Evolutionary conservation across 1,284 basidiomycete genomes (phyloP).

Genomic region (Coniferiporia weirii): DNA sequence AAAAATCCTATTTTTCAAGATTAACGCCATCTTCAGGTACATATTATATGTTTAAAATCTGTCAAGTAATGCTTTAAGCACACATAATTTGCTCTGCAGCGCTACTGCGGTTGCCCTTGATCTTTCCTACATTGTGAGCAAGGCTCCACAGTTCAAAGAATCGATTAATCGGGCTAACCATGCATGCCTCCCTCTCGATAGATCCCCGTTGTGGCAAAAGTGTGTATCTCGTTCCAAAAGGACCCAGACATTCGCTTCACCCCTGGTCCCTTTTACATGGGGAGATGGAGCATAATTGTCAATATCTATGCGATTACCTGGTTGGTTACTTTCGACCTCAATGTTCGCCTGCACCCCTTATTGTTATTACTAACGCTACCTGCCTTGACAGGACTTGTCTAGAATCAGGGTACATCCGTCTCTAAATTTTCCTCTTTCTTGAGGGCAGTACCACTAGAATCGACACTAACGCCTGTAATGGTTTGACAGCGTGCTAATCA

Average conservation of each 20-base stretch:
- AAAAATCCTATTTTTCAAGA: conserved; percentile 8
- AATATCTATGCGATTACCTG: conserved; percentile 21
- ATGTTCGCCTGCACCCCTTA: not conserved
- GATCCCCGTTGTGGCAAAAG: conserved; percentile 20
- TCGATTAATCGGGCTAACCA: not conserved
- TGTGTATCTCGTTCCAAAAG: conserved; percentile 18
- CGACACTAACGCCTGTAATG: not conserved
- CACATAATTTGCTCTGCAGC: conserved; percentile 2
- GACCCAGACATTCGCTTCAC: conserved; percentile 15
- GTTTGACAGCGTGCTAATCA: conserved; percentile 18
- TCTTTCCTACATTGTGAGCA: conserved; percentile 19
- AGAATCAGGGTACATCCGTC: conserved; percentile 20
- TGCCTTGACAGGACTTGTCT: conserved; percentile 17
- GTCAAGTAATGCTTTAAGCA: not conserved
- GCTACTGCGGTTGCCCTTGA: conserved; percentile 22
- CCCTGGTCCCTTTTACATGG: conserved; percentile 22
- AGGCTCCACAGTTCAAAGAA: not conserved
- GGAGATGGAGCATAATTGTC: conserved; percentile 19
- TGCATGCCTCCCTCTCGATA: not conserved
- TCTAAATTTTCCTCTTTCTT: not conserved
- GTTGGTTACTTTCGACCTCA: conserved; percentile 3
- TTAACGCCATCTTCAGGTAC: conserved; percentile 23
- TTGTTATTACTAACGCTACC: not conserved
- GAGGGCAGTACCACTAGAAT: not conserved
- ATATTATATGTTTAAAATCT: not conserved